Evolutionary conservation across 2,329 filamentous ascomycete species (phyloP), one percentile per base, ranked within the genome.

Genomic region (Phyllosticta paracitricarpa): DNA sequence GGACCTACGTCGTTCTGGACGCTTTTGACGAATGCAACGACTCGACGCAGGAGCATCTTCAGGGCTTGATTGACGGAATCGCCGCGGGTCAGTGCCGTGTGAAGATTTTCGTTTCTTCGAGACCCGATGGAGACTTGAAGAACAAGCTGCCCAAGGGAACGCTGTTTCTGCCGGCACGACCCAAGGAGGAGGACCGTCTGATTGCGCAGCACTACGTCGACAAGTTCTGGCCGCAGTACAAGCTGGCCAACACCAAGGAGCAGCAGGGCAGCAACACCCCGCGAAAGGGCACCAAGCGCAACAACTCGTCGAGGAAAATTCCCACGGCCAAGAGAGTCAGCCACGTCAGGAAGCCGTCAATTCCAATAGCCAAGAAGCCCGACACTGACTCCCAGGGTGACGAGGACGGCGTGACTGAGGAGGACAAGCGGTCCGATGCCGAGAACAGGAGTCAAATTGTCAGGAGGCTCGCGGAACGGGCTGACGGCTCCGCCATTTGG

Each of bases 401-500:
- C n/a, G 40, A 48, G 3, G 40, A 48, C 40, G 40, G 40, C n/a
- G 40, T 48, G 40, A 48, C 12, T n/a, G 40, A 48, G n/a, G 40
- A 48, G 40, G 40, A 48, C 40, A 48, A n/a, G 40, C 40, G 40
- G n/a, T 48, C 40, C 14, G 40, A 48, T 48, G 40, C 40, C 12
- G 22, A 53, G 14, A 24, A 19, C 7, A 54, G 56, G 2, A 28
- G 22, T 1, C 40, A 56, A 7, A 48, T 19, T 51, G 8, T 56
- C 7, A 17, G 52, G 33, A 35, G 25, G 5, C n/a, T 35, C 12
- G 17, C 40, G 3, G 6, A 9, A 14, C 24, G n/a, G 8, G 58
- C 58, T 17, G 54, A 53, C n/a, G 35, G 58, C 6, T 61, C 58
- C 1, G 54, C 58, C 6, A 30, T 61, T 10, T 56, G 54, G 58